These are phyloP conservation scores for Lophiostoma macrostomum DNA, from an alignment of 495 filamentous ascomycete genomes.

Conservation along the genomic window DNA sequence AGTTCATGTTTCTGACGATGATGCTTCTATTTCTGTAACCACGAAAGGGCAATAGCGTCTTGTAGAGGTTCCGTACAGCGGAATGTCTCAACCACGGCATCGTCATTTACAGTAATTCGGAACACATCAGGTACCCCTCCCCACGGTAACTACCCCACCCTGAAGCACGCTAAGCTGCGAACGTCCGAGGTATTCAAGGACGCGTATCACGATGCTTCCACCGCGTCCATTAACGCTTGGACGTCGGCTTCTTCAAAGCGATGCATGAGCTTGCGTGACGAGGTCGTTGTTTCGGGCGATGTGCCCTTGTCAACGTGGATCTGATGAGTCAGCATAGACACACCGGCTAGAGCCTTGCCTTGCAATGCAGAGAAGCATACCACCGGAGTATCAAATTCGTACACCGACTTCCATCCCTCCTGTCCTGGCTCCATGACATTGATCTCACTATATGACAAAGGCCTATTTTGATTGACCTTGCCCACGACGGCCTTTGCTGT, in stretches of 20 bases:
- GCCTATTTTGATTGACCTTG: conserved; percentile 62
- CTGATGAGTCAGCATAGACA: conserved; percentile 41
- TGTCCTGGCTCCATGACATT: conserved; percentile 68
- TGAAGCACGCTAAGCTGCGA: not conserved
- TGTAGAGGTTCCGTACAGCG: not conserved
- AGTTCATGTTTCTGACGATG: conserved; percentile 19
- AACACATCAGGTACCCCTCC: conserved; percentile 6
- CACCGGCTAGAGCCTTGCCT: not conserved
- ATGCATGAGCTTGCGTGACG: conserved; percentile 79
- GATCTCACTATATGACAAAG: conserved; percentile 74
- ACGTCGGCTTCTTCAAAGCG: conserved; percentile 70
- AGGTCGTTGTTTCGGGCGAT: conserved; percentile 49
- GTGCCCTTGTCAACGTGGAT: conserved; percentile 57
- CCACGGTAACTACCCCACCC: too few relatives aligned
- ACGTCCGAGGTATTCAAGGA: too few relatives aligned
- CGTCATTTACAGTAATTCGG: conserved; percentile 16
- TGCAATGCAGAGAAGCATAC: conserved; percentile 48
- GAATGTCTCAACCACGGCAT: conserved; percentile 7
- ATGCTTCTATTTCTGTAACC: too few relatives aligned
- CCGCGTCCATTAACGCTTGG: conserved; percentile 64
- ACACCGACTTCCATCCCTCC: conserved; percentile 71
- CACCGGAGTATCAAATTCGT: conserved; percentile 89
- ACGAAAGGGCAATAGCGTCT: too few relatives aligned
- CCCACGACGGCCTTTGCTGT: conserved; percentile 71
- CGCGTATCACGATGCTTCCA: conserved; percentile 34